Evolutionary conservation across 768 basidiomycete genomes (phyloP).

Genomic region (Leccinellum albellum): DNA sequence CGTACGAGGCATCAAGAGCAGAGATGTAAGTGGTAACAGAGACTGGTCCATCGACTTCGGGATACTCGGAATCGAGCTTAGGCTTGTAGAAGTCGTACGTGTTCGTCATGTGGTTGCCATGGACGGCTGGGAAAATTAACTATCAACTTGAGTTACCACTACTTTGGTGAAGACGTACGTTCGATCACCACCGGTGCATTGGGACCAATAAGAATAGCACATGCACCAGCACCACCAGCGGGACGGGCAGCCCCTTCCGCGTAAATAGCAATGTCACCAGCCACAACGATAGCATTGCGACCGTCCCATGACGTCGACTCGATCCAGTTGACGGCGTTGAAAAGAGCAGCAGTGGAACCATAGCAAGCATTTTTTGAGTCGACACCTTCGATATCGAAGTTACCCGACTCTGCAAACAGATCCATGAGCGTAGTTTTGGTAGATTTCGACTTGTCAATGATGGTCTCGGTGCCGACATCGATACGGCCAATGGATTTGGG

Average conservation of each 20-base stretch:
- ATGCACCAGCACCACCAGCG: slow-evolving; percentile 94
- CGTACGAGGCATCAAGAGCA: slow-evolving; percentile 88
- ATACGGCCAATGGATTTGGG: slow-evolving; percentile 95
- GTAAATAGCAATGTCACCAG: slow-evolving; percentile 97
- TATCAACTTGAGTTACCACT: slow-evolving; percentile 5
- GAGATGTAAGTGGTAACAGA: slow-evolving; percentile 94
- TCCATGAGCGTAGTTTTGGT: slow-evolving; percentile 99
- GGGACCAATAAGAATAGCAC: slow-evolving; percentile 93
- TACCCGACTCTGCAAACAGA: slow-evolving; percentile 88
- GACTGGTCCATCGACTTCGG: slow-evolving; percentile 95
- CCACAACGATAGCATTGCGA: slow-evolving; percentile 93
- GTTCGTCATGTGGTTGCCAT: slow-evolving; percentile 96
- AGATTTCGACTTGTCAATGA: slow-evolving; percentile 99
- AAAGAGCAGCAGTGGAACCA: slow-evolving; percentile 96
- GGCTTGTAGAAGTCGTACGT: slow-evolving; percentile 99
- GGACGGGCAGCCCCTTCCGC: slow-evolving; percentile 94
- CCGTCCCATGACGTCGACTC: slow-evolving; percentile 97
- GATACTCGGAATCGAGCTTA: slow-evolving; percentile 89
- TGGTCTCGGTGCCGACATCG: slow-evolving; percentile 97
- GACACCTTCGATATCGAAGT: slow-evolving; percentile 97
- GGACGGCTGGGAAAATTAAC: slow-evolving; percentile 60
- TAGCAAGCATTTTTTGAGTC: slow-evolving; percentile 99
- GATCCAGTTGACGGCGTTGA: slow-evolving; percentile 98
- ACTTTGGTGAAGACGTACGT: slow-evolving; percentile 54
- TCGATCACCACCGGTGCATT: slow-evolving; percentile 93